Base-by-base conservation (phyloP, 1,284 basidiomycete species). In the Apiotrichum gracile region DNA sequence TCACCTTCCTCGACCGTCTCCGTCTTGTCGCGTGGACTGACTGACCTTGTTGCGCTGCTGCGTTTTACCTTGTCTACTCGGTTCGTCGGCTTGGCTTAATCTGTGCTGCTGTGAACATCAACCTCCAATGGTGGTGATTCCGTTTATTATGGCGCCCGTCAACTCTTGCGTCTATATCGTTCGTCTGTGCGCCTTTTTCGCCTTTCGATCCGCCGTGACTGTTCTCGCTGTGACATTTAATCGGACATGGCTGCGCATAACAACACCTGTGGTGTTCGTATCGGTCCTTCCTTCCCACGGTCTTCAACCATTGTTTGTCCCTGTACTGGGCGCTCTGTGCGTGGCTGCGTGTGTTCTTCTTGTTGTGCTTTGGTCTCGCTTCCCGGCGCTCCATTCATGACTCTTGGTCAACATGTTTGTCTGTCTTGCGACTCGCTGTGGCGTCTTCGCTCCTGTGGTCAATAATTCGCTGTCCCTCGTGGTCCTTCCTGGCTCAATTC, bases 1-100 rank as follows among this genome's bases (percentile, higher is more conserved):
- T 29, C 47, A 45, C 33, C 19, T 31, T 26, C 12, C 34, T 48
- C 38, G 50, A 21, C 21, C n/a, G 37, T 21, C 17, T 7, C 29
- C 10, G 29, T 45, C 26, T 46, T 46, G 19, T 35, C 34, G 46
- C 21, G 43, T 29, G 37, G 38, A 46, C 52, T 51, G 54, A 52
- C 57, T 55, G 45, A 59, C 53, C 47, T n/a, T 52, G 39, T 42
- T 42, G 45, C 46, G 40, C 49, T 45, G 31, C 29, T 38, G 46
- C 41, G 34, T 42, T 40, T 31, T 40, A 27, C 25, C 46, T 26
- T 47, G 45, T 42, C 48, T 54, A 47, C 37, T 54, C 42, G 44
- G 48, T 54, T 49, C 42, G 41, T 21, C 44, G 7, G 31, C 16
- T 31, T 14, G 31, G 31, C 31, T 31, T 14, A 31, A n/a, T n/a